A percentile compares a stretch with the other conserved stretches of the same genome.
These are phyloP conservation scores for Xylaria arbuscula DNA, from an alignment of 2,329 filamentous ascomycete genomes.

Conservation along the genomic window DNA sequence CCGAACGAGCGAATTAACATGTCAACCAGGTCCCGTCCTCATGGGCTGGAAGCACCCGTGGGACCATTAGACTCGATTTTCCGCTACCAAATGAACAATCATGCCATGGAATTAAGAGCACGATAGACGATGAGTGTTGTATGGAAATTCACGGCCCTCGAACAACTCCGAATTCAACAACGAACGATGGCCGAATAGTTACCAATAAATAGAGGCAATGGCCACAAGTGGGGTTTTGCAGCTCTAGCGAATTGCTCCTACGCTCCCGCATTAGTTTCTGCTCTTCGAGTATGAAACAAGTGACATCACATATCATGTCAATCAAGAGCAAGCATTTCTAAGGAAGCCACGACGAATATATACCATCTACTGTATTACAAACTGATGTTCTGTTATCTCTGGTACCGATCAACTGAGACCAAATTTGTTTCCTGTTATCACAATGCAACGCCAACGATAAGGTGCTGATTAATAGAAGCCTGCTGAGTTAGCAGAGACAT, in stretches of 20 bases:
- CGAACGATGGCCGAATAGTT: conserved; percentile 12
- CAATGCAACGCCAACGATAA: conserved; percentile 71
- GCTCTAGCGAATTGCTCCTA: conserved; percentile 18
- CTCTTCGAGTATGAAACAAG: conserved; percentile 75
- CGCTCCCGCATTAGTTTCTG: conserved; percentile 40
- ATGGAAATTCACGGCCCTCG: not conserved
- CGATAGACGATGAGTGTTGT: conserved; percentile 21
- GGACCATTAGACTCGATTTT: conserved; percentile 77
- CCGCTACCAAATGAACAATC: conserved; percentile 4
- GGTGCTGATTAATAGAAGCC: conserved; percentile 15
- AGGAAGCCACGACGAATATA: conserved; percentile 77
- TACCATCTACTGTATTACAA: conserved; percentile 73
- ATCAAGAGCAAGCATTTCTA: conserved; percentile 72
- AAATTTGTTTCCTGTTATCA: conserved; percentile 64
- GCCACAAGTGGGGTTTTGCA: not conserved
- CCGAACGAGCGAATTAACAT: conserved; percentile 39
- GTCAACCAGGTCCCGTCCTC: conserved; percentile 72
- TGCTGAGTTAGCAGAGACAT: not conserved
- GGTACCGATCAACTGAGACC: conserved; percentile 72
- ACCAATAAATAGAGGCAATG: conserved; percentile 24
- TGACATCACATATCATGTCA: conserved; percentile 68
- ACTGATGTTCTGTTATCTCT: conserved; percentile 69
- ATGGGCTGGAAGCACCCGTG: conserved; percentile 96
- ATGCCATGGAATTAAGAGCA: not conserved
- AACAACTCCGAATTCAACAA: not conserved